Evolutionary conservation across 2,329 filamentous ascomycete genomes (phyloP).

Genomic region (Fusarium nelsonii): DNA sequence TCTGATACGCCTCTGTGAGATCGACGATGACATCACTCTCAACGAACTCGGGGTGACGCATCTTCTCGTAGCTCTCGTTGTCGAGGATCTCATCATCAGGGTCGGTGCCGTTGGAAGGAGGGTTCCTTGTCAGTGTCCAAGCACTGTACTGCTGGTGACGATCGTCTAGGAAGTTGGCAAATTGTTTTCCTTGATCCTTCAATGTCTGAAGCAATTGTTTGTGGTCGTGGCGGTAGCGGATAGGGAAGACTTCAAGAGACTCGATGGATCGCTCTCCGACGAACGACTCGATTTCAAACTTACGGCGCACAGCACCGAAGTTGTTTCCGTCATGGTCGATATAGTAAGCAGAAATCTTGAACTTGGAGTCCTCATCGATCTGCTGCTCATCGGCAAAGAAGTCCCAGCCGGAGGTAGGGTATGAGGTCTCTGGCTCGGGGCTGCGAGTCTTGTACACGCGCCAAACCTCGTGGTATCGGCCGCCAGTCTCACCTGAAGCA

Average conservation of each 20-base stretch:
- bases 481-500: conserved; percentile 50
- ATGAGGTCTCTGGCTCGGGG: conserved; percentile 50
- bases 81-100: conserved; percentile 52
- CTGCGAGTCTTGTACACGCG: conserved; percentile 52
- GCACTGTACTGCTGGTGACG: conserved; percentile 57
- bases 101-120: conserved; percentile 46
- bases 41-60: conserved; percentile 56
- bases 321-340: conserved; percentile 57
- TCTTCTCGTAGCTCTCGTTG: conserved; percentile 49
- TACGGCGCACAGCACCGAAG: conserved; percentile 55
- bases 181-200: conserved; percentile 51
- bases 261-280: conserved; percentile 55
- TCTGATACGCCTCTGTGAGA: conserved; percentile 56
- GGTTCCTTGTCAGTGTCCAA: conserved; percentile 57
- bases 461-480: conserved; percentile 57
- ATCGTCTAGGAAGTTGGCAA: conserved; percentile 52
- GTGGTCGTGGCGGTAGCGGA: conserved; percentile 55
- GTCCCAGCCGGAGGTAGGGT: conserved; percentile 52
- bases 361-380: conserved; percentile 48
- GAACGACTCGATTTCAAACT: conserved; percentile 54
- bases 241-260: conserved; percentile 55
- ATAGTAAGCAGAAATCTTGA: conserved; percentile 56
- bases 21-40: conserved; percentile 60
- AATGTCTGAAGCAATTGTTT: conserved; percentile 52
- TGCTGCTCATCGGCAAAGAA: conserved; percentile 53